These are phyloP conservation scores for Nepenthes gracilis DNA, from an alignment of 148 eudicot genomes.

Conservation along the genomic window DNA sequence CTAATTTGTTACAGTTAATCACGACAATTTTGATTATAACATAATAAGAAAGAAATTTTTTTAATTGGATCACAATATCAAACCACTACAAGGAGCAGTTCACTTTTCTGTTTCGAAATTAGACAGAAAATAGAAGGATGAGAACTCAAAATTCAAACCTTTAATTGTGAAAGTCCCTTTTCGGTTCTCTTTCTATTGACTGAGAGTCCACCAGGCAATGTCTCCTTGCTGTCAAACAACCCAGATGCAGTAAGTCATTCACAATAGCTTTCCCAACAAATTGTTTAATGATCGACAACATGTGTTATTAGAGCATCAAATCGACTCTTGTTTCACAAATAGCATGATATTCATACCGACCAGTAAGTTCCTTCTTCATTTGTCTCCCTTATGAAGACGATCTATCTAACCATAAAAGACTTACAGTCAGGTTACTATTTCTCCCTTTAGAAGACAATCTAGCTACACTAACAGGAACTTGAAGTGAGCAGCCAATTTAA, in stretches of 20 bases:
- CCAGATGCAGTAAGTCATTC: neutral
- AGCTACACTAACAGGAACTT: too few relatives aligned
- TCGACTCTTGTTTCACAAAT: too few relatives aligned
- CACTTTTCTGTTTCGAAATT: neutral
- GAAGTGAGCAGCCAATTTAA: too few relatives aligned
- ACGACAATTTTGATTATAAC: neutral
- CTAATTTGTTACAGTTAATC: neutral
- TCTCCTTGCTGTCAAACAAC: slow-evolving; percentile 65
- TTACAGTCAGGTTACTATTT: too few relatives aligned
- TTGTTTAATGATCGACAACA: too few relatives aligned
- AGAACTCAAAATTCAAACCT: slow-evolving; percentile 28
- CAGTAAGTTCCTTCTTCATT: too few relatives aligned
- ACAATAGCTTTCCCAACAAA: neutral
- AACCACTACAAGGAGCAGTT: neutral
- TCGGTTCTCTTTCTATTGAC: slow-evolving; percentile 76
- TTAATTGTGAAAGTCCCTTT: slow-evolving; percentile 55
- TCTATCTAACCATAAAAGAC: too few relatives aligned
- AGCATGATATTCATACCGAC: too few relatives aligned
- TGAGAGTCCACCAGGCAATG: slow-evolving; percentile 63
- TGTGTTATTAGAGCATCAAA: too few relatives aligned
- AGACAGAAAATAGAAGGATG: neutral
- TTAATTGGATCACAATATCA: neutral
- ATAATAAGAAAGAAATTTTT: too few relatives aligned
- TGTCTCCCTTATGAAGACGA: too few relatives aligned
- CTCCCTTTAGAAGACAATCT: too few relatives aligned